These are phyloP conservation scores for Blastocystis sp. DNA, from an alignment of 352 stramenopile species.

Conservation along the genomic window DNA sequence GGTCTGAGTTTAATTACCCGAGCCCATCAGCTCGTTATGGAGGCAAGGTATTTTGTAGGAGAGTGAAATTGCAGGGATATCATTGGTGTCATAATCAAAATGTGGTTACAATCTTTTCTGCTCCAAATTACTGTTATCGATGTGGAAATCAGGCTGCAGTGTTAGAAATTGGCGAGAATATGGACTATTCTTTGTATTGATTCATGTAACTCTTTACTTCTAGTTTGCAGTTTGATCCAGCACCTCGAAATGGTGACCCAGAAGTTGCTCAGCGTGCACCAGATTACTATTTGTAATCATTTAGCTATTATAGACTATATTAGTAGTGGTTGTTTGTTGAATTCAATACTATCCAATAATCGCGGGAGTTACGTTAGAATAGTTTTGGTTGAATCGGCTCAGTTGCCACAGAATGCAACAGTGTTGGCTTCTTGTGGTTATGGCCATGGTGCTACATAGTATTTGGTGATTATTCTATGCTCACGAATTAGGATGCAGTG, in stretches of 20 bases:
- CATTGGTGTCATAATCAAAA: constrained; percentile 84
- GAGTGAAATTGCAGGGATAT: constrained; percentile 74
- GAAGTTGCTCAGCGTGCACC: constrained; percentile 76
- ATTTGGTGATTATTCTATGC: not conserved
- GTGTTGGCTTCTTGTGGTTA: not conserved
- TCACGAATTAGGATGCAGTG: not conserved
- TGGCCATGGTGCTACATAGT: not conserved
- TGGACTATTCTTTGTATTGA: constrained; percentile 66
- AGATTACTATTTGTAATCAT: constrained; percentile 76
- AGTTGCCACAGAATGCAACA: not conserved
- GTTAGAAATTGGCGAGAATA: constrained; percentile 87
- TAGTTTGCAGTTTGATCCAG: constrained; percentile 68
- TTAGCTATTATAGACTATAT: not conserved
- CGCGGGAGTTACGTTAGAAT: not conserved
- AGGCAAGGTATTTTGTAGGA: constrained; percentile 70
- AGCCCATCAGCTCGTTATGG: constrained; percentile 88
- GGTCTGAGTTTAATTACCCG: constrained; percentile 80
- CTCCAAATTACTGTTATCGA: constrained; percentile 97
- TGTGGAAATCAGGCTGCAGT: constrained; percentile 95
- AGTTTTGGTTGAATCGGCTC: not conserved
- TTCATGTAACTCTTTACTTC: not conserved
- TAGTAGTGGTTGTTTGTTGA: not conserved
- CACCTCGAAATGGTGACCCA: constrained; percentile 74
- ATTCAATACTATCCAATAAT: not conserved
- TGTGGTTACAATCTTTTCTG: constrained; percentile 95